Conservation (phyloP, 352 stramenopile species). For the Peronosclerospora sorghi region DNA sequence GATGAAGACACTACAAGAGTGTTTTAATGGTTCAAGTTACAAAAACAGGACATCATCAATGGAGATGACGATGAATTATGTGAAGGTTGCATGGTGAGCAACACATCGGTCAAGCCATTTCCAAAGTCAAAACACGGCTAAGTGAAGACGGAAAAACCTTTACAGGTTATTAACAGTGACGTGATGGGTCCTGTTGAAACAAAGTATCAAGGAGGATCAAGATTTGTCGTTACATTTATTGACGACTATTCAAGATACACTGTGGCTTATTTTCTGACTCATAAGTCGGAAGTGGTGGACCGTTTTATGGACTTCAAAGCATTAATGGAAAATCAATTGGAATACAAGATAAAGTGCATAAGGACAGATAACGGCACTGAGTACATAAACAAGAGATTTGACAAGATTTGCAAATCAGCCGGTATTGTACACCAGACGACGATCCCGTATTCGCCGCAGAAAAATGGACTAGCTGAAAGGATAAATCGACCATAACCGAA, state of each 20-base stretch:
- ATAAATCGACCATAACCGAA: too few relatives aligned
- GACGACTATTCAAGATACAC: constrained; percentile 15
- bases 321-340: constrained; percentile 1
- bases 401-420: too few relatives aligned
- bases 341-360: constrained; percentile 5
- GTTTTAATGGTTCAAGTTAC: background rate
- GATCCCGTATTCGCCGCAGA: constrained; percentile 3
- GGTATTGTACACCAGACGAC: constrained; percentile 5
- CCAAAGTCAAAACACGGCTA: background rate
- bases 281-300: constrained; percentile 10
- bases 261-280: constrained; percentile 11
- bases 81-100: background rate
- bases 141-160: too few relatives aligned
- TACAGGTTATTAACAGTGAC: too few relatives aligned
- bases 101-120: background rate
- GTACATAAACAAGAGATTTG: background rate
- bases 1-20: background rate
- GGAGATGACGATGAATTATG: background rate
- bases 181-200: constrained; percentile 2
- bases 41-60: background rate
- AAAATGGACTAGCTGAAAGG: constrained; percentile 6
- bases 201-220: constrained; percentile 1
- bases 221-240: constrained; percentile 9
- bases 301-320: constrained; percentile 8
- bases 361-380: constrained; percentile 12